Conservation (phyloP, 1,139 yeast species). For the Yamadazyma pseudoaaseri region DNA sequence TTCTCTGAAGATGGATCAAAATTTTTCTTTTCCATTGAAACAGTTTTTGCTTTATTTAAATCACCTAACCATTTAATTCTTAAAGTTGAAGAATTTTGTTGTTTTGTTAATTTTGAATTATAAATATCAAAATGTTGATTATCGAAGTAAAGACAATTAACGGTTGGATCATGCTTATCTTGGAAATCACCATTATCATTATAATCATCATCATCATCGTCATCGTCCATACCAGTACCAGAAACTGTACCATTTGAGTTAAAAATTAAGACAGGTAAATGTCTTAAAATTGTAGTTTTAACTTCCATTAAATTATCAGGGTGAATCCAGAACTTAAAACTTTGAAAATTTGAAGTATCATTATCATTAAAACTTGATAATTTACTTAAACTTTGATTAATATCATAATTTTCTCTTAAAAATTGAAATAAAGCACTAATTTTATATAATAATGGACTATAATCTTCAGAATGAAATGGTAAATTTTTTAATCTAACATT, state of each 20-base stretch:
- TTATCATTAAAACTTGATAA: conserved; percentile 48
- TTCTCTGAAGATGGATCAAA: conserved; percentile 57
- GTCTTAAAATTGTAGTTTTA: conserved; percentile 88
- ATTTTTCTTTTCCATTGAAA: conserved; percentile 77
- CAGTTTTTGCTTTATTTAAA: conserved; percentile 70
- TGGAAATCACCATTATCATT: conserved; percentile 13
- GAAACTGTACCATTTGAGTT: conserved; percentile 40
- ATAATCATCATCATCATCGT: conserved; percentile 30
- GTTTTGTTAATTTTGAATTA: conserved; percentile 75
- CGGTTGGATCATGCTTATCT: conserved; percentile 64
- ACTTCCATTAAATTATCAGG: conserved; percentile 97
- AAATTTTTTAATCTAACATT: conserved; percentile 83
- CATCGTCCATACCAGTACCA: conserved; percentile 36
- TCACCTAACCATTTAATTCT: conserved; percentile 92
- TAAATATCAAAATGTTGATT: conserved; percentile 79
- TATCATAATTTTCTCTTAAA: conserved; percentile 63
- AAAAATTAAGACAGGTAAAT: conserved; percentile 87
- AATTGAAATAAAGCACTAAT: conserved; percentile 79
- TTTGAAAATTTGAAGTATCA: conserved; percentile 61
- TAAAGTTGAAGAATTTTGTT: conserved; percentile 68
- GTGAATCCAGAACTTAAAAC: conserved; percentile 93
- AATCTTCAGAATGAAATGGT: conserved; percentile 94
- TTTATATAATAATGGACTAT: conserved; percentile 85
- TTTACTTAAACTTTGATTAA: conserved; percentile 41
- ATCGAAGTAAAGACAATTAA: conserved; percentile 87